Base-by-base conservation (phyloP, 2,329 filamentous ascomycete species). In the Phyllosticta citrichinensis region DNA sequence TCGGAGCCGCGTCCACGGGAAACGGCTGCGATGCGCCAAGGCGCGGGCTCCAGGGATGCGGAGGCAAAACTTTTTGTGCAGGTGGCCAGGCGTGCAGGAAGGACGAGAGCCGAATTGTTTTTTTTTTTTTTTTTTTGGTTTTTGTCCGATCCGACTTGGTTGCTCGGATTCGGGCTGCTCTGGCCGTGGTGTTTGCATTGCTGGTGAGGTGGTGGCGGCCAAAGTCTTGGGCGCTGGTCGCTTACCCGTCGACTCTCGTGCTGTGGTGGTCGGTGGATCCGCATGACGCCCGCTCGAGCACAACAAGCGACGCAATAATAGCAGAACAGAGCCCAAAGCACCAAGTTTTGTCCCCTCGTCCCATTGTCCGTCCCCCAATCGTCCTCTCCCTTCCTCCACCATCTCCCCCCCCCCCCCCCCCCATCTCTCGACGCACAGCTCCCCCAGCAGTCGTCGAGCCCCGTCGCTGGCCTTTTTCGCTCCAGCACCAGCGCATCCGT, bases 271-370 rank as follows among this genome's bases (percentile, higher is more conserved):
- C 55, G 54, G 52, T 60, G 53, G 53, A 27, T 27, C 22, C 22
- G 53, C 27, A 53, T 53, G 52, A 53, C 52, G 52, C 52, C 24
- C 19, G 20, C 52, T 53, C 20, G 20, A 17, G 12, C 52, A 53
- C 20, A 27, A 53, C 52, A 53, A 53, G 52, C 52, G 52, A 47
- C 40, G 40, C 12, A 47, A 47, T 47, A 47, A 47, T 47, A 47
- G 14, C 40, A n/a, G 33, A 40, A 47, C 40, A 47, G 40, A 47
- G 40, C 59, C 40, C 59, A 61, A 61, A 61, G 55, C 59, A 61
- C 33, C 59, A 52, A 47, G 24, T 14, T 30, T 54, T 58, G 55
- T 58, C 40, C 40, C n/a, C 40, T 47, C 40, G 40, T 47, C 40
- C 40, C 40, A 47, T 47, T 47, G 40, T 47, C 40, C 40, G 14